These are phyloP conservation scores for Aspergillus nanangensis DNA, from an alignment of 495 filamentous ascomycete genomes.

Conservation along the genomic window DNA sequence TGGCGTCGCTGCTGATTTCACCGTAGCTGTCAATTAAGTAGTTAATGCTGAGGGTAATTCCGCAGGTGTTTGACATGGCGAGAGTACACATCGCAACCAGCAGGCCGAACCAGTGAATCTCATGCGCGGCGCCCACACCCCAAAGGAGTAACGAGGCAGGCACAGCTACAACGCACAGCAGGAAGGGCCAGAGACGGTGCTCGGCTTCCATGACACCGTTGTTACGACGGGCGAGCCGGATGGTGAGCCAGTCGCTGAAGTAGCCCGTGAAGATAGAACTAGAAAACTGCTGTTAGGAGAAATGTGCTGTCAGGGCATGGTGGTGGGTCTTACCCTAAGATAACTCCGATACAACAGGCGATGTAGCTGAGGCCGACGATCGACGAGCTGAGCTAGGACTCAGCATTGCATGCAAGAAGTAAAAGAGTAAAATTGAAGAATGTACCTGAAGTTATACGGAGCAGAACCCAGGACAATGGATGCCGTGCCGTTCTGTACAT, in stretches of 20 bases:
- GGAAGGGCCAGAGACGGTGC: conserved; percentile 59
- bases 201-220: conserved; percentile 59
- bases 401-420: too few species aligned
- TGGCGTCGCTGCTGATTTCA: conserved; percentile 57
- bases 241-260: conserved; percentile 56
- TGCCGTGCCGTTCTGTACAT: conserved; percentile 61
- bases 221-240: conserved; percentile 56
- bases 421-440: conserved; percentile 17
- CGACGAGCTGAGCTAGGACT: conserved; percentile 34
- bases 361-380: conserved; percentile 62
- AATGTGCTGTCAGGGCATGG: too few species aligned
- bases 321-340: conserved; percentile 40
- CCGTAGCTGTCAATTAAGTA: conserved; percentile 63
- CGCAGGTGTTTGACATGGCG: conserved; percentile 54
- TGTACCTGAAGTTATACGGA: conserved; percentile 53
- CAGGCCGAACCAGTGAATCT: conserved; percentile 58
- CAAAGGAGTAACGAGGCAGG: conserved; percentile 57
- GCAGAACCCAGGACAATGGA: conserved; percentile 53
- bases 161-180: conserved; percentile 47
- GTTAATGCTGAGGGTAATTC: conserved; percentile 54
- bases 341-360: conserved; percentile 52
- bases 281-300: conserved; percentile 25
- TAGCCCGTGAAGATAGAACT: conserved; percentile 47
- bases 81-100: conserved; percentile 61
- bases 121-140: conserved; percentile 63